Evolutionary conservation across 768 basidiomycete genomes (phyloP).

Genomic region (Mycena chlorophos): DNA sequence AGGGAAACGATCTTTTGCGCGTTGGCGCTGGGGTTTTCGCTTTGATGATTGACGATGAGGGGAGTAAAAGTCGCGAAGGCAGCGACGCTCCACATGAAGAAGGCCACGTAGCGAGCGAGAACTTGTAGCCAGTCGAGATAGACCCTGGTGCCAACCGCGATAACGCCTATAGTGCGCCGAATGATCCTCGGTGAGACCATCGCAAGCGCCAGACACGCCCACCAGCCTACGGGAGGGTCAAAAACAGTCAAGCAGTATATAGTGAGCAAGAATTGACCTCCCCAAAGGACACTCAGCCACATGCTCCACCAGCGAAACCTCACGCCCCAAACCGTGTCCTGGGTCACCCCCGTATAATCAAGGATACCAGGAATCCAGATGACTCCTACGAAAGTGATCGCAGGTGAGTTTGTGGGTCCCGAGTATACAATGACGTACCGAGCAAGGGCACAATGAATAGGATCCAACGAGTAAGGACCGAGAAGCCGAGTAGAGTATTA

Average conservation of each 20-base stretch:
- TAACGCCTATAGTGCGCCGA: constrained; percentile 66
- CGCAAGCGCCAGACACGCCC: constrained; percentile 66
- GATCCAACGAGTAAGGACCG: constrained; percentile 78
- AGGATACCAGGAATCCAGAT: constrained; percentile 76
- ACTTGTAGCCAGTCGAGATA: constrained; percentile 81
- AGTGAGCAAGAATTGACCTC: no score
- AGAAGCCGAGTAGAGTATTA: constrained; percentile 71
- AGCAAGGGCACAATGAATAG: constrained; percentile 67
- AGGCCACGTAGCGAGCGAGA: constrained; percentile 63
- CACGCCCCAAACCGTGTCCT: constrained; percentile 52
- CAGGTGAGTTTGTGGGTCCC: not conserved
- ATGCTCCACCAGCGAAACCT: constrained; percentile 78
- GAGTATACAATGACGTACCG: not conserved
- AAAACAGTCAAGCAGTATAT: no score
- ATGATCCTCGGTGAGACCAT: constrained; percentile 53
- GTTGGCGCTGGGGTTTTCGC: constrained; percentile 32
- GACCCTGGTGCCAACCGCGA: constrained; percentile 67
- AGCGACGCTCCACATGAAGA: constrained; percentile 64
- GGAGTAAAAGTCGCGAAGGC: constrained; percentile 77
- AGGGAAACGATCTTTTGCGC: constrained; percentile 48
- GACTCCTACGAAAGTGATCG: not conserved
- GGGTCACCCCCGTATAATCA: constrained; percentile 45
- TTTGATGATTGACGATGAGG: constrained; percentile 52
- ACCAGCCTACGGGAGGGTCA: no score
- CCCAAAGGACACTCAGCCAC: constrained; percentile 82